phyloP scores from a whole-genome alignment of 164 flowering plant genomes.

The Aristolochia californica region DNA sequence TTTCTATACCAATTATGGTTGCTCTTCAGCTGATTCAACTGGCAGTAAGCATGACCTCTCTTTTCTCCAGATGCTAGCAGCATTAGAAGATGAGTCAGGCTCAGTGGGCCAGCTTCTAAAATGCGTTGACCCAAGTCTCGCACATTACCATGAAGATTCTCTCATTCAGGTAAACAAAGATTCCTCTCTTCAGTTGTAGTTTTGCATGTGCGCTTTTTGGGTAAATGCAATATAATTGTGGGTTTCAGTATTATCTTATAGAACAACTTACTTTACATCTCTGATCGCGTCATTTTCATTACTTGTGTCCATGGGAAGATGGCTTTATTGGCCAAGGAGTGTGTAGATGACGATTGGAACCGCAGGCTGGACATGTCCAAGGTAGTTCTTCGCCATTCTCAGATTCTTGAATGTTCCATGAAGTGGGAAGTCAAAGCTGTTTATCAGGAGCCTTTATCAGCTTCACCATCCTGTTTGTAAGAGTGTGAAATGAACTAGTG shows the following conservation, averaged over 20 bases:
- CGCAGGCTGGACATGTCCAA: slow-evolving; percentile 21
- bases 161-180: slow-evolving; percentile 18
- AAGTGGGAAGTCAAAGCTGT: slow-evolving; percentile 15
- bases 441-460: background rate
- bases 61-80: slow-evolving; percentile 17
- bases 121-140: slow-evolving; percentile 20
- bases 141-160: slow-evolving; percentile 20
- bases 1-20: too few species aligned
- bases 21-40: too few species aligned
- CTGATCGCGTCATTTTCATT: background rate
- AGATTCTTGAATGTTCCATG: slow-evolving; percentile 9
- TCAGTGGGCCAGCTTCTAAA: slow-evolving; percentile 4
- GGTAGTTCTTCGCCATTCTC: slow-evolving; percentile 19
- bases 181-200: background rate
- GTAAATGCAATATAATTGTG: background rate
- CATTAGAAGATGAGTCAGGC: slow-evolving; percentile 11
- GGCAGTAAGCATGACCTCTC: background rate
- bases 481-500: background rate
- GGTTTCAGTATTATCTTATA: background rate
- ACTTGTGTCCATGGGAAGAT: slow-evolving; percentile 1
- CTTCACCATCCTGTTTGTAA: background rate
- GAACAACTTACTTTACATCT: background rate
- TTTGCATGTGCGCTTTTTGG: background rate
- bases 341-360: slow-evolving; percentile 24
- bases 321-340: slow-evolving; percentile 26